Evolutionary conservation across 2,329 filamentous ascomycete genomes (phyloP), one percentile per base, ranked within the genome.

Genomic region (Seiridium cupressi): DNA sequence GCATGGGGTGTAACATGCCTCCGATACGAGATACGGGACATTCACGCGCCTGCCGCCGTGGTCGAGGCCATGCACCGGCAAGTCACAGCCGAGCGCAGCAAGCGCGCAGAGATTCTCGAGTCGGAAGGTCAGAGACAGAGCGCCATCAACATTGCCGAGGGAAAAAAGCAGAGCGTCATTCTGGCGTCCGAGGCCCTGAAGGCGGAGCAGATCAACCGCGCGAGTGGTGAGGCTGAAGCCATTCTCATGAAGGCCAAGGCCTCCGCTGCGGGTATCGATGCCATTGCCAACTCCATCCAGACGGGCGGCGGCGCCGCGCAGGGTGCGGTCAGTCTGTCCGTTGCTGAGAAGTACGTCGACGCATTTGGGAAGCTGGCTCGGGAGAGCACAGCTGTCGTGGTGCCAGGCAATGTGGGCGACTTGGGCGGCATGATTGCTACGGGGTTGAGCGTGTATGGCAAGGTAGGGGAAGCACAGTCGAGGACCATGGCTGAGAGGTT

Each of bases 21-120:
- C 63, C 90, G 95, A 61, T 99, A 99, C 81, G 95, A 99, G 78
- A 99, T 99, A 74, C 86, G 95, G 67, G 95, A 99, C 76, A 99
- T 99, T 70, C 95, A 99, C 77, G 95, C 95, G 0, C 95, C 95
- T 1, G 91, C 89, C 38, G 90, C 90, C 55, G 95, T 99, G 10
- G 94, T 98, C 62, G 92, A 93, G 70, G 95, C 95, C 70, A 99
- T 99, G 95, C 95, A 99, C 80, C 87, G 95, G 65, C 94, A 98
- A 75, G 95, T 99, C 55, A 98, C 95, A 0, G 95, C 95, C 18
- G 95, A 99, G 80, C 90, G 95, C 47, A 96, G 91, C 71, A 99
- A 99, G 84, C 90, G 95, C 65, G 95, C 95, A 60, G 95, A 99
- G 79, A 99, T 99, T 69, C 83, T 99, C 53, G 95, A 99, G 61